phyloP scores from a whole-genome alignment of 257 asterid species.

The Vinca minor region DNA sequence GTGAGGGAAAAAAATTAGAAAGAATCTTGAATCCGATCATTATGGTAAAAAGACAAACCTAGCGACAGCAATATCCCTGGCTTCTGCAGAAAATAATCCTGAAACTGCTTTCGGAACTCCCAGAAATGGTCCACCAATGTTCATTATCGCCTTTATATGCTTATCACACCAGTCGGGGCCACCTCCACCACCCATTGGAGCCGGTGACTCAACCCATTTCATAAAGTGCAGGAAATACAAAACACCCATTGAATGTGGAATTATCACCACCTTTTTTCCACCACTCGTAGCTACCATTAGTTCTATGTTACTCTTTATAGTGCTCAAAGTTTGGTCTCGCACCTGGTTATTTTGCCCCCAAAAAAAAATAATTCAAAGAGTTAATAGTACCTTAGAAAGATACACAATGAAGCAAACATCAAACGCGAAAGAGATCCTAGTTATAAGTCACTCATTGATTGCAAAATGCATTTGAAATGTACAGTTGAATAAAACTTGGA shows the following conservation, averaged over 20 bases:
- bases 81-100: slow-evolving; percentile 79
- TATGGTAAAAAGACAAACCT: slow-evolving; percentile 37
- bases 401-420: slow-evolving; percentile 5
- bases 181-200: slow-evolving; percentile 84
- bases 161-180: slow-evolving; percentile 73
- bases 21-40: slow-evolving; percentile 9
- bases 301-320: slow-evolving; percentile 72
- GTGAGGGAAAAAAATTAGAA: too few species aligned
- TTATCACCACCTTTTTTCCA: slow-evolving; percentile 65
- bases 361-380: slow-evolving; percentile 10
- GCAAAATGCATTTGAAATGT: neutral
- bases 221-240: slow-evolving; percentile 76
- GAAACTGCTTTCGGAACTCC: slow-evolving; percentile 76
- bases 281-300: slow-evolving; percentile 63
- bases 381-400: neutral
- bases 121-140: slow-evolving; percentile 75
- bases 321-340: slow-evolving; percentile 71
- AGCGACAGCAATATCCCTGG: slow-evolving; percentile 68
- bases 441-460: neutral
- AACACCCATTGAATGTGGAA: slow-evolving; percentile 85
- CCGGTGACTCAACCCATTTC: slow-evolving; percentile 86
- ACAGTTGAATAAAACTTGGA: neutral
- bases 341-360: slow-evolving; percentile 48
- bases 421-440: neutral
- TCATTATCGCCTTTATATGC: slow-evolving; percentile 73